Evolutionary conservation across 2,329 filamentous ascomycete genomes (phyloP), one percentile per base, ranked within the genome.

Genomic region (Macrophomina pseudophaseolina): DNA sequence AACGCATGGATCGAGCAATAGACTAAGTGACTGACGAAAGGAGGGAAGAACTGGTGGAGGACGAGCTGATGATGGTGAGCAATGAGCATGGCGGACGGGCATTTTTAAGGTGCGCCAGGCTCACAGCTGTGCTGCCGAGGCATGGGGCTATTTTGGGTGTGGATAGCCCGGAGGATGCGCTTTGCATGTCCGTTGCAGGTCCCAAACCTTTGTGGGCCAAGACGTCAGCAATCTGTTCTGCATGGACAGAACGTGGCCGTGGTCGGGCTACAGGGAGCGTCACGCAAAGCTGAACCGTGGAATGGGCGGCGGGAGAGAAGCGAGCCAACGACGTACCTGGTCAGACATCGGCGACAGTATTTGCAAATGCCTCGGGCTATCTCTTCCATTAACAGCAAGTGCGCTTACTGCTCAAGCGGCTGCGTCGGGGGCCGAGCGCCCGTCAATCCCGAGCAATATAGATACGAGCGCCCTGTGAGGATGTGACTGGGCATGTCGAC

Each of bases 201-300:
- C 42, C 40, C 40, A 60, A 42, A 46, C 35, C 42, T 42, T 60
- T 46, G 56, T 48, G 40, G 18, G 58, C 44, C 44, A 49, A 49
- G 58, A 33, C 28, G 58, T 38, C 58, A 62, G 58, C 44, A 62
- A 8, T 49, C 30, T n/a, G 54, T 28, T 11, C 28, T 9, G 28
- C 59, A 8, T 16, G 48, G 46, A 53, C n/a, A 53, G 33, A 64
- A 64, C 48, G 60, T 64, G 60, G 48, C 48, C 33, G 16, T 53
- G 48, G 5, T 18, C 40, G 32, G 48, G 33, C 40, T 30, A 64
- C 48, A 8, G 44, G 49, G 28, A 48, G 38, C 48, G 60, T 53
- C 35, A 64, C 48, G 60, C 48, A 42, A 64, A 42, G 40, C 60
- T 53, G 38, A 64, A 32, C 60, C 48, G 48, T 64, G 60, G 60